Conservation (phyloP, 805 yeast species). For the Saccharomycopsis sp. region DNA sequence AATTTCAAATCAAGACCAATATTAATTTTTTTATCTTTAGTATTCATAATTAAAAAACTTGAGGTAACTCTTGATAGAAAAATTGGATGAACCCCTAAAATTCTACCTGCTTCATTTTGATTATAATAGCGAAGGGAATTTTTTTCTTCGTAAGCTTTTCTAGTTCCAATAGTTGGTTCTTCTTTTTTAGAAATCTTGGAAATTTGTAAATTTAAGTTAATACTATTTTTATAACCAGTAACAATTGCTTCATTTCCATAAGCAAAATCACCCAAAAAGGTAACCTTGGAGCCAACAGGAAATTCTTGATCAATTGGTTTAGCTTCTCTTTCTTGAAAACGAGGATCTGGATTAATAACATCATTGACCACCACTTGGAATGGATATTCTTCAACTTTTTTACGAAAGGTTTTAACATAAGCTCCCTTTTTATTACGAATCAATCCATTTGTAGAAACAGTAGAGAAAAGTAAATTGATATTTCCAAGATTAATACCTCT, state of each 20-base stretch:
- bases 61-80: conserved; percentile 75
- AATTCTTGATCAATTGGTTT: conserved; percentile 72
- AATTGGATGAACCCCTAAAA: conserved; percentile 45
- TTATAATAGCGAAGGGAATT: conserved; percentile 50
- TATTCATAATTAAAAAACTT: conserved; percentile 48
- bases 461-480: conserved; percentile 52
- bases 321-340: conserved; percentile 66
- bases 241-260: conserved; percentile 74
- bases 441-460: conserved; percentile 70
- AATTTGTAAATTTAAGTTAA: conserved; percentile 43
- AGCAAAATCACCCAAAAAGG: conserved; percentile 77
- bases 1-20: conserved; percentile 80
- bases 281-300: conserved; percentile 60
- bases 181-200: conserved; percentile 32
- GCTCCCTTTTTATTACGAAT: conserved; percentile 65
- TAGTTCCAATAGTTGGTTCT: conserved; percentile 60
- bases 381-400: conserved; percentile 51
- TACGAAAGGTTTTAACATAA: conserved; percentile 57
- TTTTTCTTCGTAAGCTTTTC: conserved; percentile 47
- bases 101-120: conserved; percentile 51
- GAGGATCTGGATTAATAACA: conserved; percentile 61
- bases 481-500: conserved; percentile 54
- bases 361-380: conserved; percentile 68
- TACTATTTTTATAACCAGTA: conserved; percentile 42
- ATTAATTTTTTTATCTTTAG: conserved; percentile 42